These are phyloP conservation scores for Clonostachys rosea DNA, from an alignment of 2,329 filamentous ascomycete genomes.

Conservation along the genomic window DNA sequence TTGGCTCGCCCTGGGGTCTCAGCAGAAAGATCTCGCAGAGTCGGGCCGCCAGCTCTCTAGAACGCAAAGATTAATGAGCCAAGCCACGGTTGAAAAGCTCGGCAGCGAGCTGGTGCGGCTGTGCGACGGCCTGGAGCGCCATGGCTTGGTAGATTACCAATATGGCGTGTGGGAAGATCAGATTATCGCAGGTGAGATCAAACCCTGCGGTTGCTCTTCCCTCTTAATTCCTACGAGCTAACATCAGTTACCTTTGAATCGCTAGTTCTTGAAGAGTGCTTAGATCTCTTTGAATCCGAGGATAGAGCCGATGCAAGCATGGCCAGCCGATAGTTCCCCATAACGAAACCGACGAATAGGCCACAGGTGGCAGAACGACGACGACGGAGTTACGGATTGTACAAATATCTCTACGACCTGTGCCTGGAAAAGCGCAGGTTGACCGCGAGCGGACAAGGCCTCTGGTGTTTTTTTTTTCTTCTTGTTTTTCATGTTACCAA, in stretches of 20 bases:
- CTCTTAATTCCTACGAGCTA: neutral
- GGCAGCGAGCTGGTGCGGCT: constrained; percentile 76
- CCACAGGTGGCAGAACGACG: neutral
- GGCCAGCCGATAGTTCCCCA: too few relatives aligned
- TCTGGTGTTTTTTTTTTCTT: too few relatives aligned
- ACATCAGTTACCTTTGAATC: neutral
- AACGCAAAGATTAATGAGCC: constrained; percentile 61
- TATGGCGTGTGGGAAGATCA: constrained; percentile 95
- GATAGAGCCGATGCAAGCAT: constrained; percentile 3
- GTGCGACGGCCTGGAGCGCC: constrained; percentile 81
- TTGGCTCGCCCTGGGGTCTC: constrained; percentile 80
- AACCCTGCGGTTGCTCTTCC: neutral
- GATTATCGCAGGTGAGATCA: constrained; percentile 71
- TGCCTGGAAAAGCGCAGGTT: too few relatives aligned
- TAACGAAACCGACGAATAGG: too few relatives aligned
- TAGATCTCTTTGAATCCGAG: constrained; percentile 38
- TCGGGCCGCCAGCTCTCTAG: constrained; percentile 54
- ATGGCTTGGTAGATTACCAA: constrained; percentile 95
- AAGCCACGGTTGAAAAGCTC: constrained; percentile 70
- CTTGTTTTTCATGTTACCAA: too few relatives aligned
- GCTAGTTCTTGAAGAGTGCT: constrained; percentile 29
- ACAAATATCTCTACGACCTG: too few relatives aligned
- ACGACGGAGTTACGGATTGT: neutral
- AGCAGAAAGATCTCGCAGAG: constrained; percentile 72
- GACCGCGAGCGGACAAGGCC: too few relatives aligned